phyloP scores from a whole-genome alignment of 768 basidiomycete species.

The Trametes gibbosa region DNA sequence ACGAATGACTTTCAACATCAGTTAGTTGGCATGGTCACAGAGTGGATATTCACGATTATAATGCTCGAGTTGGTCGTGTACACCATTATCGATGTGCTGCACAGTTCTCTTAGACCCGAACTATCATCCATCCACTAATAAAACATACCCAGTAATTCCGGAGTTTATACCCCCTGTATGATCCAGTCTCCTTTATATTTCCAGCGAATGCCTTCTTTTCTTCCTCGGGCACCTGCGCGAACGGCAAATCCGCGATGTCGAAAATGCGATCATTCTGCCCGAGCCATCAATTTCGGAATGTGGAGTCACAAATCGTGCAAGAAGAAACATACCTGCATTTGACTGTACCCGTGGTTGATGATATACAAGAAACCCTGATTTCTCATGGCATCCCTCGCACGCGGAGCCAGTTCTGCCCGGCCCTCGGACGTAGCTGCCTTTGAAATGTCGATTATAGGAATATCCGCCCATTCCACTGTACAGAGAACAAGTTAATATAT shows the following conservation, averaged over 20 bases:
- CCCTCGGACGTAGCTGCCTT: slow-evolving; percentile 28
- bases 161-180: slow-evolving; percentile 56
- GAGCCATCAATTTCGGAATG: not conserved
- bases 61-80: slow-evolving; percentile 58
- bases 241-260: slow-evolving; percentile 37
- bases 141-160: slow-evolving; percentile 50
- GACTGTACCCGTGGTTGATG: slow-evolving; percentile 31
- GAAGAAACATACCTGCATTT: slow-evolving; percentile 20
- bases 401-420: slow-evolving; percentile 24
- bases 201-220: slow-evolving; percentile 34
- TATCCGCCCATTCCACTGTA: slow-evolving; percentile 34
- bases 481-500: not conserved
- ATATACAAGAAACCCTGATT: slow-evolving; percentile 33
- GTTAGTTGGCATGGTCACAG: not conserved
- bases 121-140: not conserved
- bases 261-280: slow-evolving; percentile 34
- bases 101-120: not conserved
- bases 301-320: too few relatives aligned
- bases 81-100: slow-evolving; percentile 58
- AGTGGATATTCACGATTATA: slow-evolving; percentile 48
- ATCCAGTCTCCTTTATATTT: slow-evolving; percentile 40
- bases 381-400: slow-evolving; percentile 29
- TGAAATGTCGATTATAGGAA: slow-evolving; percentile 31
- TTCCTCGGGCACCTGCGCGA: slow-evolving; percentile 32
- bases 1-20: not conserved